Percentiles rank a stretch among this genome's conserved stretches.
phyloP scores from a whole-genome alignment of 2,329 filamentous ascomycete genomes.

The Phoma sp. region DNA sequence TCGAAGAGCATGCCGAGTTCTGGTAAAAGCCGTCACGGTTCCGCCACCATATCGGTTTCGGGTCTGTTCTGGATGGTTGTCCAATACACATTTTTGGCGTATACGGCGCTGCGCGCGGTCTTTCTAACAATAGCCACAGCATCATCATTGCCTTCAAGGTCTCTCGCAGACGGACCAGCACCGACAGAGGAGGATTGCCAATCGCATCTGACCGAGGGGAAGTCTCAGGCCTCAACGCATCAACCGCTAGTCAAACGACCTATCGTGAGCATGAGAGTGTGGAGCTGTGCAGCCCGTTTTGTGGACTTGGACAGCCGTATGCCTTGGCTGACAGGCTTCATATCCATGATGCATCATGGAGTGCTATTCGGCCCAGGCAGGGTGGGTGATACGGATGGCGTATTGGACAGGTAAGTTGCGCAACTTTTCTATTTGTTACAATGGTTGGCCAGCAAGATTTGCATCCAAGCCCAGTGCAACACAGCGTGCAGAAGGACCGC shows the following conservation, averaged over 20 bases:
- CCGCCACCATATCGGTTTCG: conserved; percentile 27
- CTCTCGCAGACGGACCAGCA: conserved; percentile 40
- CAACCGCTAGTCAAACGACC: conserved; percentile 59
- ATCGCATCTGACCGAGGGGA: conserved; percentile 35
- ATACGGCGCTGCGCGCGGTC: conserved; percentile 70
- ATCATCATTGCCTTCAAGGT: conserved; percentile 68
- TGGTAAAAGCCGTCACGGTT: conserved; percentile 25
- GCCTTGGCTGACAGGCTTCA: conserved; percentile 83
- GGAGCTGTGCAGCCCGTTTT: conserved; percentile 74
- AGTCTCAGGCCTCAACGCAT: conserved; percentile 42
- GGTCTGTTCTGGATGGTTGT: conserved; percentile 62
- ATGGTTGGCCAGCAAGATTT: conserved; percentile 42
- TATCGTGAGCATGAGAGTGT: conserved; percentile 77
- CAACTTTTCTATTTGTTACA: conserved; percentile 31
- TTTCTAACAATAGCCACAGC: conserved; percentile 69
- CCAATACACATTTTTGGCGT: conserved; percentile 57
- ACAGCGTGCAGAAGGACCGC: conserved; percentile 53
- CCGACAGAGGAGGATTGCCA: conserved; percentile 38
- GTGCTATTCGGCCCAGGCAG: conserved; percentile 75
- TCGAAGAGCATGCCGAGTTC: conserved; percentile 23
- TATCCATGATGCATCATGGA: conserved; percentile 78
- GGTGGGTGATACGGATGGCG: conserved; percentile 75
- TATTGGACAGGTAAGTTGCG: conserved; percentile 85
- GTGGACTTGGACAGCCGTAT: conserved; percentile 78
- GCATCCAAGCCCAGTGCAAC: conserved; percentile 33